A percentile compares a stretch with the other conserved stretches of the same genome.
phyloP scores from a whole-genome alignment of 129 eudicot species.

The Kitagawia praeruptora region DNA sequence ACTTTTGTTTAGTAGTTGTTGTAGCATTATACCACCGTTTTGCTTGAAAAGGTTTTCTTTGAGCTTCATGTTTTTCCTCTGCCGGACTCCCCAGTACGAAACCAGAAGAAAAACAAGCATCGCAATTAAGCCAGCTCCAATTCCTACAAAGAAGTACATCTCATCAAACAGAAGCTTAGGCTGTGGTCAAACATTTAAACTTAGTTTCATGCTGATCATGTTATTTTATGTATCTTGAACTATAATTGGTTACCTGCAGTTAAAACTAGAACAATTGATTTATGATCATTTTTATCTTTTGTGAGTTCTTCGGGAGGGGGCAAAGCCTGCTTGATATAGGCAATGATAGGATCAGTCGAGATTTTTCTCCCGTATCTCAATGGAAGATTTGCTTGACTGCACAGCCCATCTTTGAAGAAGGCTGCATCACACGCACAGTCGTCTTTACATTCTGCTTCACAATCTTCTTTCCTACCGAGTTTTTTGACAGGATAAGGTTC shows the following conservation, averaged over 20 bases:
- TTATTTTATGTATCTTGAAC: no score
- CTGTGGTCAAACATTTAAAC: no score
- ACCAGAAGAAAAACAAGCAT: neutral
- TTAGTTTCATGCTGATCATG: no score
- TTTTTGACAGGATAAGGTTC: no score
- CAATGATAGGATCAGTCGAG: neutral
- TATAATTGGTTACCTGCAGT: no score
- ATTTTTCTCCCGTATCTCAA: constrained; percentile 10
- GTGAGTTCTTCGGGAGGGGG: neutral
- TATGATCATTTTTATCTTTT: no score
- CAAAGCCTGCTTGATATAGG: constrained; percentile 8
- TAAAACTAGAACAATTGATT: no score
- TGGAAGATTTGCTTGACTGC: constrained; percentile 9
- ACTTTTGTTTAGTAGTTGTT: neutral
- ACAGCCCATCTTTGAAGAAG: neutral
- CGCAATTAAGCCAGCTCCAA: neutral
- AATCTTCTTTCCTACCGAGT: constrained; percentile 6
- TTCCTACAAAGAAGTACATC: neutral
- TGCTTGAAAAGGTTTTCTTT: neutral
- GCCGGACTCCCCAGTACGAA: neutral
- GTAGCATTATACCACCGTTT: constrained; percentile 7
- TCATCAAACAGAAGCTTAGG: no score
- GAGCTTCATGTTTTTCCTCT: neutral
- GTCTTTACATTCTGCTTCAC: constrained; percentile 15
- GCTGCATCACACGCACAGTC: constrained; percentile 17